Base-by-base conservation (phyloP, 31 red algal species). In the Asparagopsis taxiformis region DNA sequence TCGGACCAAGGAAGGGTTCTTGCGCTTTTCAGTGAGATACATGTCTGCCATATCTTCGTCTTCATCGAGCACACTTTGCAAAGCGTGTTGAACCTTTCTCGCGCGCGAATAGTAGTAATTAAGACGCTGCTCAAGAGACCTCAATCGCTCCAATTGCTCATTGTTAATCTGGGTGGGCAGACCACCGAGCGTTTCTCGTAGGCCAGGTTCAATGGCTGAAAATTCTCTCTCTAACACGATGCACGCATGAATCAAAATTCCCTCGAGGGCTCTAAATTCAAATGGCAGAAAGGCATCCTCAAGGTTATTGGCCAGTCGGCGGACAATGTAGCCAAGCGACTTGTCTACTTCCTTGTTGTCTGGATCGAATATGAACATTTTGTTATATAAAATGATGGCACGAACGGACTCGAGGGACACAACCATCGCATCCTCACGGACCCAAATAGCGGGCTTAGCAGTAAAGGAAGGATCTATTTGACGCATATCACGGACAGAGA, bases 1-100 rank as follows among this genome's bases (percentile, higher is more conserved):
- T 37, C 89, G 73, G 1, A 22, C 19, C 19, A 31, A 20, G 0
- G 9, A 26, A 9, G 64, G 92, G 39, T 72, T 66, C 49, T 48
- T 30, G 13, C 60, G 49, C 37, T 79, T 90, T 15, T 95, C 92
- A 6, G 85, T 80, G 39, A 95, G 55, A 55, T 95, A 95, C 92
- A 95, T 85, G 36, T 63, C 66, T 10, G 85, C 78, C 85, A 95
- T 90, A 19, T 90, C 92, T 48, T 85, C 85, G 55, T 95, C 92
- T 3, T 95, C 85, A 23, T 76, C 92, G 7, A 95, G 61, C 15
- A 90, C 60, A 16, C 53, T 54, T 28, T 75, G 67, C 37, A 95
- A 39, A 11, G 79, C 85, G 30, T 65, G 21, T 50, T 85, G 70
- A 20, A 85, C 79, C 26, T 77, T 75, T 16, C 71, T 51, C 9